A percentile compares a stretch with the other conserved stretches of the same genome.
Conservation (phyloP, 495 filamentous ascomycete species). For the Usnea hakonensis region DNA sequence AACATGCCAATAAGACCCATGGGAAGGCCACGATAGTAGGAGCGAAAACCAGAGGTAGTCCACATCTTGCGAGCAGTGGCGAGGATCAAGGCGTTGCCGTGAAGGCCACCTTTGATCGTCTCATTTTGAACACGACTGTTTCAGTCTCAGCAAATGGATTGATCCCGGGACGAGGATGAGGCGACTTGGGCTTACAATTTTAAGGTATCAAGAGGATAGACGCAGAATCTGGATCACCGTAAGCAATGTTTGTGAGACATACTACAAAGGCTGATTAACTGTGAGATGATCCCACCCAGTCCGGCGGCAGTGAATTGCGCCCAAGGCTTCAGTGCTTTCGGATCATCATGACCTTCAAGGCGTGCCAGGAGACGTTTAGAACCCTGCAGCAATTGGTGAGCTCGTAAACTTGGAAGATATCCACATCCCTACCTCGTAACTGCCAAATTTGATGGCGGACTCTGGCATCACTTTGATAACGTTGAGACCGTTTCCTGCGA, state of each 20-base stretch:
- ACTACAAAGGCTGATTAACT: constrained; percentile 44
- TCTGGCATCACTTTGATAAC: constrained; percentile 97
- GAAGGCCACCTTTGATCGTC: constrained; percentile 73
- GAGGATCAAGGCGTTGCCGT: constrained; percentile 76
- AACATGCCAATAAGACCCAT: constrained; percentile 95
- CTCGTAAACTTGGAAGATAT: background rate
- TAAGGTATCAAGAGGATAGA: constrained; percentile 94
- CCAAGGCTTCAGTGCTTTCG: constrained; percentile 63
- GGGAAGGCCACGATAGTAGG: constrained; percentile 86
- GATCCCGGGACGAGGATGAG: constrained; percentile 18
- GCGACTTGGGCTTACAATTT: constrained; percentile 64
- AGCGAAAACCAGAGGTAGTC: constrained; percentile 58
- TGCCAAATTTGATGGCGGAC: constrained; percentile 94
- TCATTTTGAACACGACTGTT: constrained; percentile 86
- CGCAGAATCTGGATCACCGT: constrained; percentile 56
- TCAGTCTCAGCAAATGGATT: background rate
- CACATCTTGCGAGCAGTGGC: constrained; percentile 80
- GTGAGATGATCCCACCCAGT: constrained; percentile 83
- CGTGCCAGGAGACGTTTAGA: constrained; percentile 80
- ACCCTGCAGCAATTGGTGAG: constrained; percentile 44
- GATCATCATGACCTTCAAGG: constrained; percentile 82
- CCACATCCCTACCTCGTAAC: constrained; percentile 60
- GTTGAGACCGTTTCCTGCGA: constrained; percentile 95
- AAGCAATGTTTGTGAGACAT: constrained; percentile 8
- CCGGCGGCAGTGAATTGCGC: constrained; percentile 91